Conservation (phyloP, 345 rosid genomes). For the Arabis hirsuta region DNA sequence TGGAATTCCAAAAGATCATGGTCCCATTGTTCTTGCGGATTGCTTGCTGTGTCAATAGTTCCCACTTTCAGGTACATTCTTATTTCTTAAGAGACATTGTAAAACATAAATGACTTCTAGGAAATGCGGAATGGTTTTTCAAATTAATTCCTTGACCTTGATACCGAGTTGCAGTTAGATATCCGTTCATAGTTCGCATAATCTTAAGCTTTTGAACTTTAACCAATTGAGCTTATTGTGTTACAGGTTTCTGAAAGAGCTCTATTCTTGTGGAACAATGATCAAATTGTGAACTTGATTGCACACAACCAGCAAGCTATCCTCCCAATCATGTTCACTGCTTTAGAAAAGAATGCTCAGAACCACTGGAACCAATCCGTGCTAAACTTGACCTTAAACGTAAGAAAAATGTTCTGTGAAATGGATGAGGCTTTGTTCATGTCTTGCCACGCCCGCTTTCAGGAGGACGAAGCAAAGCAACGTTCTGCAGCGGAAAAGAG, state of each 20-base stretch:
- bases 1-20: constrained; percentile 85
- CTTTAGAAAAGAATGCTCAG: constrained; percentile 71
- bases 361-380: constrained; percentile 89
- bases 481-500: constrained; percentile 54
- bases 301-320: constrained; percentile 69
- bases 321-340: constrained; percentile 68
- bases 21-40: constrained; percentile 75
- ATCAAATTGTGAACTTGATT: constrained; percentile 76
- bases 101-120: not conserved
- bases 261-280: constrained; percentile 89
- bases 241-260: constrained; percentile 93
- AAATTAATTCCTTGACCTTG: not conserved
- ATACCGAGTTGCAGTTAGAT: not conserved
- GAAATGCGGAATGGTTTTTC: not conserved
- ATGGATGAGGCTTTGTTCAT: constrained; percentile 74
- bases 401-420: constrained; percentile 75
- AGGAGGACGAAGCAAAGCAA: constrained; percentile 64
- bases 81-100: not conserved
- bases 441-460: constrained; percentile 62
- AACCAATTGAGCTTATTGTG: constrained; percentile 13
- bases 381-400: constrained; percentile 66
- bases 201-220: not conserved
- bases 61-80: constrained; percentile 78
- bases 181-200: not conserved
- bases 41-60: constrained; percentile 78